Evolutionary conservation across 345 rosid species (phyloP).

Genomic region (Euphorbia peplus): DNA sequence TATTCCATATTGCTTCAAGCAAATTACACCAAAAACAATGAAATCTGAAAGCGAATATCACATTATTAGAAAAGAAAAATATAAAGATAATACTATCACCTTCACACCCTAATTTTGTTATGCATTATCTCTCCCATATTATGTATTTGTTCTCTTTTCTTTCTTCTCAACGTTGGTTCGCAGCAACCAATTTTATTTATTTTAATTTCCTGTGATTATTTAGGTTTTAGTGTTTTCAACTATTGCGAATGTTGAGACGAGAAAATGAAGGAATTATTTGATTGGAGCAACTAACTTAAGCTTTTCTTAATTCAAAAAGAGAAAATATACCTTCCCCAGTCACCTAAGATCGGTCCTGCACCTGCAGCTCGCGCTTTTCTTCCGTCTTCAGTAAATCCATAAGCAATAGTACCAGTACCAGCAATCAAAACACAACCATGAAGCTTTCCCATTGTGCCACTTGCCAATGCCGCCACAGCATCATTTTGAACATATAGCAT

Average conservation of each 20-base stretch:
- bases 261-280: background rate
- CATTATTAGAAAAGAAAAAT: background rate
- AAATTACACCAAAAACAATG: background rate
- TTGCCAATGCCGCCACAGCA: slow-evolving; percentile 92
- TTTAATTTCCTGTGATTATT: background rate
- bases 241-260: no score
- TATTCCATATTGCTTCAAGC: background rate
- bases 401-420: slow-evolving; percentile 94
- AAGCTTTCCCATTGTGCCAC: slow-evolving; percentile 96
- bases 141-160: background rate
- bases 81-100: background rate
- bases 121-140: background rate
- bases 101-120: background rate
- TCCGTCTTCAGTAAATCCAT: slow-evolving; percentile 88
- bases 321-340: slow-evolving; percentile 88
- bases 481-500: slow-evolving; percentile 84
- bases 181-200: background rate
- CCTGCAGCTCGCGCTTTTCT: slow-evolving; percentile 93
- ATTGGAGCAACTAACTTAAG: background rate
- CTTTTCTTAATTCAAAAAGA: no score
- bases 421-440: slow-evolving; percentile 98
- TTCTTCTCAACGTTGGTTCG: background rate
- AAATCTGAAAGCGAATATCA: background rate
- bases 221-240: background rate
- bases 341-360: slow-evolving; percentile 94